Percentiles rank a stretch among this genome's conserved stretches.
phyloP scores from a whole-genome alignment of 2,329 filamentous ascomycete species.

The Epichloe typhina region DNA sequence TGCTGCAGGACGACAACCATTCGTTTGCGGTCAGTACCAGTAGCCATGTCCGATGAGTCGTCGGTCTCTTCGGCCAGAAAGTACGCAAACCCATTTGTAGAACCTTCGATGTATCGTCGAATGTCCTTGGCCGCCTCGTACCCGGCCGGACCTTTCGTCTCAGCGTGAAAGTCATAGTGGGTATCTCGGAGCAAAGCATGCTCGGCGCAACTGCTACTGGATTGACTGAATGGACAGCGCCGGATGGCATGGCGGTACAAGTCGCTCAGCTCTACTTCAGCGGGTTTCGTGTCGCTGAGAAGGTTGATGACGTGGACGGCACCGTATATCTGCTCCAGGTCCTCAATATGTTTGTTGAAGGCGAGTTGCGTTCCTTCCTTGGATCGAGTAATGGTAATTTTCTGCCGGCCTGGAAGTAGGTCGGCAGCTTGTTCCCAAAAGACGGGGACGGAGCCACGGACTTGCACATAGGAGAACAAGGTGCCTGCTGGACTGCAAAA shows the following conservation, averaged over 20 bases:
- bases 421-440: slow-evolving; percentile 95
- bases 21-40: slow-evolving; percentile 25
- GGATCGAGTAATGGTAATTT: slow-evolving; percentile 81
- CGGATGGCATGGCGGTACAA: slow-evolving; percentile 68
- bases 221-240: slow-evolving; percentile 56
- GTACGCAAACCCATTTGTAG: slow-evolving; percentile 83
- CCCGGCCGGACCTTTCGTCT: slow-evolving; percentile 73
- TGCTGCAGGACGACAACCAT: slow-evolving; percentile 71
- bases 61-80: slow-evolving; percentile 66
- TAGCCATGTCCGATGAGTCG: slow-evolving; percentile 31
- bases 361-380: slow-evolving; percentile 84
- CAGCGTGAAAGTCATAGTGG: slow-evolving; percentile 93
- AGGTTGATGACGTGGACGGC: slow-evolving; percentile 88
- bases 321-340: slow-evolving; percentile 76
- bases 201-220: slow-evolving; percentile 41
- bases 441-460: slow-evolving; percentile 82
- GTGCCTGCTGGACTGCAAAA: slow-evolving; percentile 70
- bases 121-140: slow-evolving; percentile 89
- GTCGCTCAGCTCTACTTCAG: slow-evolving; percentile 70
- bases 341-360: slow-evolving; percentile 88
- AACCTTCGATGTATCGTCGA: slow-evolving; percentile 60
- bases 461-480: slow-evolving; percentile 86
- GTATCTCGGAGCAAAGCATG: slow-evolving; percentile 68
- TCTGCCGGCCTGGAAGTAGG: slow-evolving; percentile 82
- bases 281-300: slow-evolving; percentile 77